Evolutionary conservation across 768 basidiomycete genomes (phyloP), one percentile per base, ranked within the genome.

Genomic region (Calocybe indica): DNA sequence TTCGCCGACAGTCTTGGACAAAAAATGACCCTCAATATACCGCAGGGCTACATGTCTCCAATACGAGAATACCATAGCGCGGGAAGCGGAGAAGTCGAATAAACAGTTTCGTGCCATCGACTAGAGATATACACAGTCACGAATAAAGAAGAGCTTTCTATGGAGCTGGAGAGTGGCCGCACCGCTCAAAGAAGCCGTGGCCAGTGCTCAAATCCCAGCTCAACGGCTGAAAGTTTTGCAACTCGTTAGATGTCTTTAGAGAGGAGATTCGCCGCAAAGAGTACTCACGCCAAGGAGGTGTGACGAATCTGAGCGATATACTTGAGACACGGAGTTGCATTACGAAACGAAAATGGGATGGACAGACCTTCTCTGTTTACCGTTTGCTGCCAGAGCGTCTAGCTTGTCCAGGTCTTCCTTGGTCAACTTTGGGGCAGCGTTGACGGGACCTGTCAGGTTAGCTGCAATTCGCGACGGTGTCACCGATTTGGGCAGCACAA

Each of bases 401-500:
- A 87, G 72, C 43, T 58, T 58, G 49, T 68, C 72, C 51, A 86
- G 64, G 50, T 87, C 85, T 49, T 65, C 68, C 33, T 69, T 50
- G 13, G 69, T 67, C 28, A 86, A 63, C 54, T 72, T 76, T 42
- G 65, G 62, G 36, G 64, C 58, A 3, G 77, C 81, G 28, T 58
- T 58, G 15, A 79, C 40, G 12, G 81, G 64, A 28, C 83, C 83
- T 8, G 60, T 64, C 43, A 80, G 58, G 61, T 85, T 86, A 2
- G 75, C 64, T 13, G 71, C 66, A 61, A 92, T 88, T 46, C 89
- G 80, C 32, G 73, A 61, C 29, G 79, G 76, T 1, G 77, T 92
- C 34, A 92, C 84, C 5, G 86, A 88, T 66, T 91, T 92, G 1
- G 90, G 80, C 33, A 94, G 75, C 29, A 76, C 71, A 34, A 88